A percentile compares a stretch with the other conserved stretches of the same genome.
phyloP scores from a whole-genome alignment of 1,284 basidiomycete genomes.

The Trichosporon ovoides region DNA sequence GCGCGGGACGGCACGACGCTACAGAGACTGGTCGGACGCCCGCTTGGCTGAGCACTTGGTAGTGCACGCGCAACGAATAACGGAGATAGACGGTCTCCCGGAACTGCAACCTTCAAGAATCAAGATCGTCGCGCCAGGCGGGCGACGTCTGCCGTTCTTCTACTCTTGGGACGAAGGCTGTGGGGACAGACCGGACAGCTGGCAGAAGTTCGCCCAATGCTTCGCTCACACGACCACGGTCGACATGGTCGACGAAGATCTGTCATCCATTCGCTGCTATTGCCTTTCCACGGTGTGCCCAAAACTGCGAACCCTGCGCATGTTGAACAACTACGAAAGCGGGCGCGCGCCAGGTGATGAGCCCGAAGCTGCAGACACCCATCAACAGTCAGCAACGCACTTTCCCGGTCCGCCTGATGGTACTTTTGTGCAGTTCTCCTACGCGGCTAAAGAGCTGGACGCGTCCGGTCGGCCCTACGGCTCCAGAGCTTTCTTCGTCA shows the following conservation, averaged over 20 bases:
- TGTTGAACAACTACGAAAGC: conserved; percentile 1
- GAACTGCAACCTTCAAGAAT: not conserved
- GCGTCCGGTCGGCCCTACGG: not conserved
- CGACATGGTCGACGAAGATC: not conserved
- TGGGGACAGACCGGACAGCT: not conserved
- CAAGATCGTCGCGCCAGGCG: not conserved
- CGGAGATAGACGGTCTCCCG: not conserved
- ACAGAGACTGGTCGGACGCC: conserved; percentile 1
- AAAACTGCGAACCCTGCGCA: not conserved
- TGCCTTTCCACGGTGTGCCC: not conserved
- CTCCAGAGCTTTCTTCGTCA: not conserved
- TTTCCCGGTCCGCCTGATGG: not conserved
- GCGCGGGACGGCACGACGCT: conserved; percentile 1
- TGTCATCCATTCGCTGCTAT: not conserved
- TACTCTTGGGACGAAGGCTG: not conserved
- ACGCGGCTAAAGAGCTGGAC: not conserved
- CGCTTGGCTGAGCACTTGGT: not conserved
- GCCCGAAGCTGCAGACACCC: not conserved
- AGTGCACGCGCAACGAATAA: not conserved
- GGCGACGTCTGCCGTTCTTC: not conserved
- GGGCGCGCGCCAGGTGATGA: not conserved
- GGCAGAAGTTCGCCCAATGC: not conserved
- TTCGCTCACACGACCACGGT: not conserved
- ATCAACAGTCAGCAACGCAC: too few relatives aligned
- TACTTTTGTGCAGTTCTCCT: conserved; percentile 1